These are phyloP conservation scores for Pezizomycotina sp. DNA, from an alignment of 2,329 filamentous ascomycete genomes.

Conservation along the genomic window DNA sequence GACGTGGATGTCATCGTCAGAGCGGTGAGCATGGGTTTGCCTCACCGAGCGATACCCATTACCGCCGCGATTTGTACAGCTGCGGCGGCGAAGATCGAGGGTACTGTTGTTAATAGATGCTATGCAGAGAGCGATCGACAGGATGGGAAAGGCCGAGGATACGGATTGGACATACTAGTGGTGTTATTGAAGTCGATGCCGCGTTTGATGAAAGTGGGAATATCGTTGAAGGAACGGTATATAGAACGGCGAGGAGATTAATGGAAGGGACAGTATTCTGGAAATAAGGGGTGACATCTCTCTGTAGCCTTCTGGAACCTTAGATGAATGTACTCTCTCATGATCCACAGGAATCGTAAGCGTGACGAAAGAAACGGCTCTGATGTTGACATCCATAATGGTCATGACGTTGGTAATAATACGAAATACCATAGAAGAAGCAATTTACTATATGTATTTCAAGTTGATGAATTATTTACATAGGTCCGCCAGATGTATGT, in stretches of 20 bases:
- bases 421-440: too few species aligned
- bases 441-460: too few species aligned
- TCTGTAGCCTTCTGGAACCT: too few species aligned
- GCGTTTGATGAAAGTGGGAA: conserved; percentile 28
- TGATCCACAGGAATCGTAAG: too few species aligned
- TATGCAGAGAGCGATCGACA: conserved; percentile 24
- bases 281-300: too few species aligned
- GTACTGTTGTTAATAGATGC: conserved; percentile 29
- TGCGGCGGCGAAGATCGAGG: conserved; percentile 34
- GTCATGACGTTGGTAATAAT: too few species aligned
- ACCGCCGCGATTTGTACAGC: conserved; percentile 39
- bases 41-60: conserved; percentile 41
- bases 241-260: conserved; percentile 34
- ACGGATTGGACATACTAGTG: conserved; percentile 34
- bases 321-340: too few species aligned
- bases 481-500: too few species aligned
- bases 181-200: conserved; percentile 32
- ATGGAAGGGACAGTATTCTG: conserved; percentile 35
- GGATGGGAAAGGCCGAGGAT: conserved; percentile 26
- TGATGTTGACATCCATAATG: too few species aligned
- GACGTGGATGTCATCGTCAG: conserved; percentile 34
- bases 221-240: conserved; percentile 32
- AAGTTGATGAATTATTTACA: too few species aligned
- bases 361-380: too few species aligned
- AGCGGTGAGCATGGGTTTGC: conserved; percentile 41